These are phyloP conservation scores for Collariella sp. DNA, from an alignment of 495 filamentous ascomycete genomes.

Conservation along the genomic window DNA sequence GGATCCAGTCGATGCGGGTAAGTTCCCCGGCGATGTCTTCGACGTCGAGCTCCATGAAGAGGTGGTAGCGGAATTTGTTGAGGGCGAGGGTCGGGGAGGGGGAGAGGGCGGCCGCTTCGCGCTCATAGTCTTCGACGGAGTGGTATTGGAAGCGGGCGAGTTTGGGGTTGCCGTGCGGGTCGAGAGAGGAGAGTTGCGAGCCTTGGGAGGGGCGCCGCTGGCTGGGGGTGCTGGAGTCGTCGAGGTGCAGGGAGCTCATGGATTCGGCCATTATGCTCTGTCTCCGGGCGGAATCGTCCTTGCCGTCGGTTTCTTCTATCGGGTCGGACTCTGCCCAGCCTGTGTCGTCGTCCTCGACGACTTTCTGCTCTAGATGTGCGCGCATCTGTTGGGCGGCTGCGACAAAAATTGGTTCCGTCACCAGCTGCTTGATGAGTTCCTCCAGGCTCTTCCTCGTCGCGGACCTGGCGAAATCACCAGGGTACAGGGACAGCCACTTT, in stretches of 20 bases:
- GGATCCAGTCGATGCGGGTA: constrained; percentile 92
- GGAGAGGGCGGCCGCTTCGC: constrained; percentile 57
- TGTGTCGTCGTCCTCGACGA: constrained; percentile 71
- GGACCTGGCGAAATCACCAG: constrained; percentile 84
- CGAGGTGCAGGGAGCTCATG: constrained; percentile 37
- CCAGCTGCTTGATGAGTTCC: constrained; percentile 61
- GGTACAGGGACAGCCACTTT: constrained; percentile 84
- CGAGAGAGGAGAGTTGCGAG: constrained; percentile 36
- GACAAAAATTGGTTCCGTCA: constrained; percentile 65
- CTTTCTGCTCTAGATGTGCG: constrained; percentile 51
- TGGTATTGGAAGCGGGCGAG: constrained; percentile 44
- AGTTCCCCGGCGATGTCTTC: constrained; percentile 83
- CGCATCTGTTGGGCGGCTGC: constrained; percentile 77
- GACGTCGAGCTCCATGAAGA: constrained; percentile 70
- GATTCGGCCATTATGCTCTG: constrained; percentile 33
- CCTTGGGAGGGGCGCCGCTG: constrained; percentile 40
- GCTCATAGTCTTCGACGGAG: constrained; percentile 63
- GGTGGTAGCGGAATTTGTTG: constrained; percentile 72
- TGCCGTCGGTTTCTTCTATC: constrained; percentile 38
- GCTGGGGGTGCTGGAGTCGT: constrained; percentile 25
- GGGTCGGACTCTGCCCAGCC: constrained; percentile 66
- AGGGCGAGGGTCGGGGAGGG: constrained; percentile 52
- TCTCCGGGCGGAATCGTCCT: constrained; percentile 15
- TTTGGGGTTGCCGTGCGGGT: constrained; percentile 10
- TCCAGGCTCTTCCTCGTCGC: constrained; percentile 59